Conservation (phyloP, 495 filamentous ascomycete species). For the Penicillium dipodomyicola region DNA sequence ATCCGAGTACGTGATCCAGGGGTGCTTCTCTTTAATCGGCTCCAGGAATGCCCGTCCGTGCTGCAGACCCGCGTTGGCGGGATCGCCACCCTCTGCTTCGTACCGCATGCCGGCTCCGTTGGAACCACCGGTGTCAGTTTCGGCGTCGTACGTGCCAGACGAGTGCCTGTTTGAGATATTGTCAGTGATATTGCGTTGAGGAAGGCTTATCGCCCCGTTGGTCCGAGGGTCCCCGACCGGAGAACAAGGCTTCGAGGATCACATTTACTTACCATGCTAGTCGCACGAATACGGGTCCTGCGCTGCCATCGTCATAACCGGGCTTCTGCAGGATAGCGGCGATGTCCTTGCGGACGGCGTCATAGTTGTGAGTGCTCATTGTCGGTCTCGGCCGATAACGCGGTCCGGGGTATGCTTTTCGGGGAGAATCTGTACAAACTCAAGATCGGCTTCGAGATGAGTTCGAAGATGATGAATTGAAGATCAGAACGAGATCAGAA, state of each 20-base stretch:
- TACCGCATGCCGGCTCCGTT: slow-evolving; percentile 67
- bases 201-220: slow-evolving; percentile 2
- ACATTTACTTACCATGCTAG: slow-evolving; percentile 53
- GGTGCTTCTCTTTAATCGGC: slow-evolving; percentile 54
- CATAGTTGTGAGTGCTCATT: slow-evolving; percentile 49
- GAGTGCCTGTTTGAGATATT: slow-evolving; percentile 46
- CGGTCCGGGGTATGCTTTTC: slow-evolving; percentile 20
- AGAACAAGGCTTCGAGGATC: slow-evolving; percentile 5
- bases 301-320: slow-evolving; percentile 61
- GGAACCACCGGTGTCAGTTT: slow-evolving; percentile 58
- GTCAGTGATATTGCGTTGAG: slow-evolving; percentile 14
- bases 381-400: slow-evolving; percentile 35
- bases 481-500: slow-evolving; percentile 5
- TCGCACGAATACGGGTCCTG: slow-evolving; percentile 60
- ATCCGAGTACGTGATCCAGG: slow-evolving; percentile 64
- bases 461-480: slow-evolving; percentile 1
- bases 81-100: slow-evolving; percentile 61
- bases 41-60: slow-evolving; percentile 62
- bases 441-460: background rate
- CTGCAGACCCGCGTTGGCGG: slow-evolving; percentile 61
- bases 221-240: slow-evolving; percentile 14
- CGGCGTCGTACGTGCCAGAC: slow-evolving; percentile 57
- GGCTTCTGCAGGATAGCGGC: slow-evolving; percentile 55
- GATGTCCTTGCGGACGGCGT: slow-evolving; percentile 54
- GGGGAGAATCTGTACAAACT: slow-evolving; percentile 2